Evolutionary conservation across 768 basidiomycete species (phyloP), one percentile per base, ranked within the genome.

Genomic region (Coprinopsis sp.): DNA sequence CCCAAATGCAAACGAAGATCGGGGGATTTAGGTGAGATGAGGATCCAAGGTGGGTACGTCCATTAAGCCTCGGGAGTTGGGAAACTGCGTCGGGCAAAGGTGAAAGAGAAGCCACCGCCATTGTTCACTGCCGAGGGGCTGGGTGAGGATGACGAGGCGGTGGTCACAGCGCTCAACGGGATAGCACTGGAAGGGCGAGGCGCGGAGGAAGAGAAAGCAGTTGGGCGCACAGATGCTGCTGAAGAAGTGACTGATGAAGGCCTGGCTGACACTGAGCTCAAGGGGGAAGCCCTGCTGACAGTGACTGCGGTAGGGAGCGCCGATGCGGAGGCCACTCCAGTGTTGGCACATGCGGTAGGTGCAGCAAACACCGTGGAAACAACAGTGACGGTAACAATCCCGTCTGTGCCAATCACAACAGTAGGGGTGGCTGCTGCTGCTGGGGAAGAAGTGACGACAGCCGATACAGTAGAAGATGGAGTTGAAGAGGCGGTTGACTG

Each of bases 371-470:
- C 28, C 30, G 45, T 46, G 37, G 44, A 46, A 36, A 47, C 48
- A 30, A 69, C 54, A 11, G 68, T 68, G 24, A 68, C 64, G 30
- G 67, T 71, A 43, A 60, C 62, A 33, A 63, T 55, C 8, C 66
- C 67, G 43, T 68, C 57, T 3, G 57, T 47, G 6, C 67, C 64
- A 39, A 66, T 60, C 12, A 58, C 58, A 6, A 64, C 53, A 11
- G 64, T 63, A 37, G 63, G 53, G 5, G 58, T 59, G 6, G 55
- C 50, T 12, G 58, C 22, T n/a, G 37, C 6, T 37, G 18, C 16
- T 8, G 34, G 25, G 19, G 42, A 34, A 24, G 41, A 31, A 21
- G 22, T 6, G 21, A 33, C 22, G 39, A 46, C 45, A 10, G 38
- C 44, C 41, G 54, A 47, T 30, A 43, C 49, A 22, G 58, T 29